These are phyloP conservation scores for Botrytis fragariae DNA, from an alignment of 2,329 filamentous ascomycete genomes.

Conservation along the genomic window DNA sequence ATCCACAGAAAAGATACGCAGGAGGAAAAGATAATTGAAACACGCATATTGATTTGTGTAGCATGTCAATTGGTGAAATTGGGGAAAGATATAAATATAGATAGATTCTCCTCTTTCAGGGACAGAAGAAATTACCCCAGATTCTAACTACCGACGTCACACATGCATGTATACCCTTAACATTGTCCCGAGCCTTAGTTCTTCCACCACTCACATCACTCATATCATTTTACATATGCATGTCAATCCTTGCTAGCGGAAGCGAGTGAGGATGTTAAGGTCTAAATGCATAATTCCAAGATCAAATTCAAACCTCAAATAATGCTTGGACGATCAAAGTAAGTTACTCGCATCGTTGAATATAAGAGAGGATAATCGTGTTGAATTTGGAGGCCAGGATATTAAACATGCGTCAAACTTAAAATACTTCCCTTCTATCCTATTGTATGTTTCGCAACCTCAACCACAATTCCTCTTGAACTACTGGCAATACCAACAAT, in stretches of 20 bases:
- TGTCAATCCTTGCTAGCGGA: not conserved
- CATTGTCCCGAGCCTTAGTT: constrained; percentile 7
- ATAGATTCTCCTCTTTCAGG: not conserved
- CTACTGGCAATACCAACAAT: constrained; percentile 30
- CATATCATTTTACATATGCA: not conserved
- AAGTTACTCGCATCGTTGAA: no score
- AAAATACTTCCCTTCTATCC: not conserved
- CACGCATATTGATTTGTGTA: not conserved
- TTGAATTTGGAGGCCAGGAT: not conserved
- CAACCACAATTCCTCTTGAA: not conserved
- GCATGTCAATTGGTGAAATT: not conserved
- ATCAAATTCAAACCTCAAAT: not conserved
- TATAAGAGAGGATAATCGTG: not conserved
- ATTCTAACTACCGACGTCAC: constrained; percentile 1
- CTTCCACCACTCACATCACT: constrained; percentile 14
- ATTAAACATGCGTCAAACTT: not conserved
- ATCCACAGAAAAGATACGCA: not conserved
- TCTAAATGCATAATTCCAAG: not conserved
- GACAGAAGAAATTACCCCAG: not conserved
- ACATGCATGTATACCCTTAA: not conserved
- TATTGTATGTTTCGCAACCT: not conserved
- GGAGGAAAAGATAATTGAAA: not conserved
- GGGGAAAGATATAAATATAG: not conserved
- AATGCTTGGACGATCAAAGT: not conserved
- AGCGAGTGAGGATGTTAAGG: not conserved